These are phyloP conservation scores for Nannizziopsis barbatae DNA, from an alignment of 2,329 filamentous ascomycete species.

Conservation along the genomic window DNA sequence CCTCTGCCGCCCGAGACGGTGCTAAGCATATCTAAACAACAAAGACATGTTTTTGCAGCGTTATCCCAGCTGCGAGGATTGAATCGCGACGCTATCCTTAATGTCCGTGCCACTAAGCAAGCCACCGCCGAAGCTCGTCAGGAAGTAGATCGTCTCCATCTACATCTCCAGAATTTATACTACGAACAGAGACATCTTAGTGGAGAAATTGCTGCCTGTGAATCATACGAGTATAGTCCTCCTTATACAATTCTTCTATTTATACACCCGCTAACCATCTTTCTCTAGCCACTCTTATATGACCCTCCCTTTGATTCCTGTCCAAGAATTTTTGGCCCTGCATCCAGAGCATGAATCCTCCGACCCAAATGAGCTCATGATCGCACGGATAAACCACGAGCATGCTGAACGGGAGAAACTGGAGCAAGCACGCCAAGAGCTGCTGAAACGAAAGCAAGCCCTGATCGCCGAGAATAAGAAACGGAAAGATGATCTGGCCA, in stretches of 20 bases:
- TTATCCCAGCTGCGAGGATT: constrained; percentile 70
- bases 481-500: constrained; percentile 83
- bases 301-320: constrained; percentile 70
- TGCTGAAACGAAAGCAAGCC: constrained; percentile 60
- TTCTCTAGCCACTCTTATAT: constrained; percentile 60
- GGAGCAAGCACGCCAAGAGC: constrained; percentile 69
- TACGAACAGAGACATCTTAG: constrained; percentile 89
- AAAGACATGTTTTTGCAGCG: constrained; percentile 68
- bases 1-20: constrained; percentile 40
- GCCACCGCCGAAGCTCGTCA: constrained; percentile 76
- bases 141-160: constrained; percentile 80
- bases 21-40: constrained; percentile 57
- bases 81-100: constrained; percentile 70
- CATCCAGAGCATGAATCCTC: constrained; percentile 63
- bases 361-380: constrained; percentile 72
- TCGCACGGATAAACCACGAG: constrained; percentile 84
- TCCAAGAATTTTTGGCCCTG: constrained; percentile 65
- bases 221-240: constrained; percentile 69
- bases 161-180: constrained; percentile 89
- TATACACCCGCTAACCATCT: constrained; percentile 2
- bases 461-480: constrained; percentile 73
- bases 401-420: constrained; percentile 70
- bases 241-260: neutral
- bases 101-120: constrained; percentile 74
- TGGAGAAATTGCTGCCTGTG: constrained; percentile 81